Base-by-base conservation (phyloP, 2,329 filamentous ascomycete species). In the Pyrenophora graminea region DNA sequence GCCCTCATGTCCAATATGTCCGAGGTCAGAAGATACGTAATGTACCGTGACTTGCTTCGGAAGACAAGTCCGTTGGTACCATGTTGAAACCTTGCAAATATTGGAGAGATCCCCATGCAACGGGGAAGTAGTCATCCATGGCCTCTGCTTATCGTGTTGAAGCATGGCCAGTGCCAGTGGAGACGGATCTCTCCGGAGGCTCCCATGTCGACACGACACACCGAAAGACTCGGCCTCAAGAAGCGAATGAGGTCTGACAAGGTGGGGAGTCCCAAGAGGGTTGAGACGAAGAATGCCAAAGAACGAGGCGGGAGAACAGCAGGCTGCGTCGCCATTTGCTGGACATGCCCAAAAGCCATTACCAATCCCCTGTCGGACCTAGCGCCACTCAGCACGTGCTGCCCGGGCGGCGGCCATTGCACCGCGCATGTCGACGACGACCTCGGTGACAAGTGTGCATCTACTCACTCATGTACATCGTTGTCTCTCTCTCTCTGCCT, bases 301-400 rank as follows among this genome's bases (percentile, higher is more conserved):
- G 39, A 41, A 38, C 32, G 17, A 39, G 39, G 33, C 34, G 44
- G 37, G 45, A 39, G 45, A 43, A 44, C 7, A 33, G 32, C 40
- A 39, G 15, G 34, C 41, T 27, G 31, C n/a, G 32, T 17, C 41
- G 33, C 32, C 45, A 50, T 50, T 53, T 45, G 48, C 30, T 41
- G 45, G 23, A 37, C 2, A 25, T 38, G 55, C 31, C 56, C 56
- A 58, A 56, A 58, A 64, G 64, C 47, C 51, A 64, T 66, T 67
- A 67, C 66, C 64, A 66, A 71, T 69, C 66, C 67, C 55, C 53
- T 62, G 67, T 63, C 47, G 45, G 58, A 56, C 23, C 56, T 71
- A 69, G 69, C 69, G 68, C 56, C 62, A 59, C 61, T 30, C 63
- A 54, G 64, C 66, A 68, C 63, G 27, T 30, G 27, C 27, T 30